A percentile compares a stretch with the other conserved stretches of the same genome.
Evolutionary conservation across 208 protist species (phyloP).

Genomic region (Porcisia deanei): DNA sequence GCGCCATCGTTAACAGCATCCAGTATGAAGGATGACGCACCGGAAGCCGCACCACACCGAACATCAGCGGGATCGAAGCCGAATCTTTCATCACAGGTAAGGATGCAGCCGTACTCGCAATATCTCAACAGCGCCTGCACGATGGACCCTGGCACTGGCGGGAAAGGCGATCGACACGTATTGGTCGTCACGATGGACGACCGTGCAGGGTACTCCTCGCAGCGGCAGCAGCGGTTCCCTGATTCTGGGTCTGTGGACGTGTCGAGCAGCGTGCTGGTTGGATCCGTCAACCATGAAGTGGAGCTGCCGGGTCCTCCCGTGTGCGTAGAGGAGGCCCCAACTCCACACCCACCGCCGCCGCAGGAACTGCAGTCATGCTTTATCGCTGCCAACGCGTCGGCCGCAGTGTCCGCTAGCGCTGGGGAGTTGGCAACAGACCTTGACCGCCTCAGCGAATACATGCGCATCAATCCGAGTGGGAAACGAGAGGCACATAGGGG

Average conservation of each 20-base stretch:
- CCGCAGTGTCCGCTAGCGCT: neutral
- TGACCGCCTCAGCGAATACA: neutral
- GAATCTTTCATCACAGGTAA: neutral
- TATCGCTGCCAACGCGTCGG: neutral
- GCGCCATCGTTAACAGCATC: neutral
- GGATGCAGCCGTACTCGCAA: neutral
- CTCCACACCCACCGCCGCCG: neutral
- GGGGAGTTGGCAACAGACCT: slow-evolving; percentile 1
- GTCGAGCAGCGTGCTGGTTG: neutral
- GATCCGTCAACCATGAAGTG: slow-evolving; percentile 25
- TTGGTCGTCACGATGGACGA: neutral
- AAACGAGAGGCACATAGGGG: neutral
- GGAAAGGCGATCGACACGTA: too few species aligned
- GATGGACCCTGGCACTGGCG: neutral
- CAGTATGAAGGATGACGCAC: neutral
- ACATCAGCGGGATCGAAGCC: neutral
- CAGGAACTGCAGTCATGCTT: slow-evolving; percentile 3
- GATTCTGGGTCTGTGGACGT: neutral
- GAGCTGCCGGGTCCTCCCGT: slow-evolving; percentile 14
- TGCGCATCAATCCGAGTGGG: neutral
- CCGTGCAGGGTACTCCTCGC: neutral
- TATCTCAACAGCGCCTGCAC: neutral
- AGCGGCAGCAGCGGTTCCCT: neutral
- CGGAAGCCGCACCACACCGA: neutral
- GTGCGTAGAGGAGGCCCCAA: neutral